Base-by-base conservation (phyloP, 352 stramenopile species). In the Globisporangium spiculum region DNA sequence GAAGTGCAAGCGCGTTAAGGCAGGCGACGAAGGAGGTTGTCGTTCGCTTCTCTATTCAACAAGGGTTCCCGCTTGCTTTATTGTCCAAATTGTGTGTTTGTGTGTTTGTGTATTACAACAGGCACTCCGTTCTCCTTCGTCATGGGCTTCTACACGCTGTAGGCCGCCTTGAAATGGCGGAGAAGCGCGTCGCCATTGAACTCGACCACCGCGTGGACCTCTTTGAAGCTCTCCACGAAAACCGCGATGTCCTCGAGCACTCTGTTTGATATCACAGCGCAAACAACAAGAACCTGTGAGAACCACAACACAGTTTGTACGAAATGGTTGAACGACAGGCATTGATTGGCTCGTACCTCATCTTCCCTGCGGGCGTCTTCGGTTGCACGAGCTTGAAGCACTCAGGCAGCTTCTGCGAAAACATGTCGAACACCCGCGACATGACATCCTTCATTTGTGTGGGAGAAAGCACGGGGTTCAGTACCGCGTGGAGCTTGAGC, bases 391-490 rank as follows among this genome's bases (percentile, higher is more conserved):
- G 77, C 68, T 93, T 92, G 74, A 97, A 97, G 62, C 90, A 97
- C 38, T 93, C 84, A 6, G 90, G 90, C 46, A 97, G 77, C 68
- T 97, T 96, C 60, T 94, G 85, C 14, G 82, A 84, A 52, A 95
- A 93, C 84, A 95, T 93, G 63, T 94, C 85, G 50, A 94, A 96
- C 41, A 96, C 86, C 44, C 88, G 84, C 32, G 91, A 97, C 81
- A 98, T 97, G 27, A 98, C 90, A 76, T 98, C 96, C 69, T 97
- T 93, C 73, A 99, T 95, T 76, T 99, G 91, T 53, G 97, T 93
- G 4, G 86, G 80, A 10, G 97, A 97, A 9, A 99, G 83, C 48
- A 98, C 88, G 12, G 90, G 83, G 68, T 92, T 81, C 30, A 99
- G 77, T 34, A 99, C 96, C 60, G 94, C 91, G 77, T 99, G 94